Percentiles rank a stretch among this genome's conserved stretches.
Evolutionary conservation across 83 land plant species (phyloP).

Genomic region (Larix sibirica): DNA sequence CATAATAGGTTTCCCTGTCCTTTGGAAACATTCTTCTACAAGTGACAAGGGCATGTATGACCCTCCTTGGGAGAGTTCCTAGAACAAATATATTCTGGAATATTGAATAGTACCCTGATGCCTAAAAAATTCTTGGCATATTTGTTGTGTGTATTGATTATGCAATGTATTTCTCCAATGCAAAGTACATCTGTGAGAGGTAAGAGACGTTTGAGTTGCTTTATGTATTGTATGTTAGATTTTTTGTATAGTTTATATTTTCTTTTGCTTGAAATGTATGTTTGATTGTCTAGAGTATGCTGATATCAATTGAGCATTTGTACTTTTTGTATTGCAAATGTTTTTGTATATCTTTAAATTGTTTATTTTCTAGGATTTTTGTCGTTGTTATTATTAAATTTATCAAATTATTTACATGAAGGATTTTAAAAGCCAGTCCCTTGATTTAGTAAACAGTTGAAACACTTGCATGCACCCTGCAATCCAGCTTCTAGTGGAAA

Average conservation of each 20-base stretch:
- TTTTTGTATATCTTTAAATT: not conserved
- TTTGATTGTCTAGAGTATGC: not conserved
- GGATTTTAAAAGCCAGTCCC: not conserved
- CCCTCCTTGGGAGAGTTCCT: slow-evolving; percentile 62
- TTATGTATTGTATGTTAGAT: not conserved
- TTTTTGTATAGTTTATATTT: not conserved
- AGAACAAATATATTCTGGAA: slow-evolving; percentile 66
- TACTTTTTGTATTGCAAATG: not conserved
- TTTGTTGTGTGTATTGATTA: slow-evolving; percentile 73
- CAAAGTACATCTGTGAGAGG: slow-evolving; percentile 85
- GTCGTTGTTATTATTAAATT: too few relatives aligned
- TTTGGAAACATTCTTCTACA: slow-evolving; percentile 3
- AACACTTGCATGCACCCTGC: not conserved
- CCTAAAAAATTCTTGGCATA: slow-evolving; percentile 55
- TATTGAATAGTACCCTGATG: slow-evolving; percentile 71
- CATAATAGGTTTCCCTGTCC: slow-evolving; percentile 39
- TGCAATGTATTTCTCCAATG: slow-evolving; percentile 87
- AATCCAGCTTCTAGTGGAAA: not conserved
- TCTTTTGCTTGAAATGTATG: not conserved
- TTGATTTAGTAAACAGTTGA: not conserved
- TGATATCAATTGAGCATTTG: not conserved
- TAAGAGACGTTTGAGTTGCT: slow-evolving; percentile 12
- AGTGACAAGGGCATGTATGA: slow-evolving; percentile 78
- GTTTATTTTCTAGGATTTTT: not conserved
- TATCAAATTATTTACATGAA: not conserved